Base-by-base conservation (phyloP, 192 early-diverging fungal species). In the Coemansia reversa region DNA sequence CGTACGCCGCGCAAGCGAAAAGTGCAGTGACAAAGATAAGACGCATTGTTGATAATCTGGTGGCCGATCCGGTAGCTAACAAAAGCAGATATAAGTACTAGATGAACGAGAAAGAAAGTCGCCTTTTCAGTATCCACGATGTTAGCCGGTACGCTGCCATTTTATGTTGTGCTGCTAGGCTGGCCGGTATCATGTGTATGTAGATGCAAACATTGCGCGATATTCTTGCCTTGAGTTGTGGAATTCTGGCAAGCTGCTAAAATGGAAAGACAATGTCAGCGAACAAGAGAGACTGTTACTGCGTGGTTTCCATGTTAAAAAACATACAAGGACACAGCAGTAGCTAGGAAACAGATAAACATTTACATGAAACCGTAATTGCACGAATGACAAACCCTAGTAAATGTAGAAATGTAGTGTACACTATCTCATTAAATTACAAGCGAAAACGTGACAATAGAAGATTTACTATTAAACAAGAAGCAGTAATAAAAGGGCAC, bases 1-100 rank as follows among this genome's bases (percentile, higher is more conserved):
- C 77, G 12, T 66, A 57, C 14, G 53, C 55, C 29, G 58, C 75
- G 53, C 68, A 70, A 32, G 58, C 62, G 25, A 80, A 35, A 25
- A 80, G 30, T 14, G 71, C 55, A 29, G 62, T 62, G 39, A 80
- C 42, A 45, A 70, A 60, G 50, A 55, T 29, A 55, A 80, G 48
- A 28, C 77, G 77, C 77, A 80, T 80, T 32, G 51, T 58, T 42
- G 49, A 55, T 14, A 48, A 51, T 45, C 39, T 45, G 39, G 39
- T 16, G 16, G 39, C 39, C 9, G 14, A 45, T 45, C 14, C 9
- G 14, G 3, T 45, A 16, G 39, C 16, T 19, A 55, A 27, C 16
- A 49, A 8, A 7, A 42, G 3, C 14, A 51, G 14, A 51, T 7
- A 30, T 57, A 55, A 9, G 39, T 45, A 1, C 39, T 19, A 62